A percentile compares a stretch with the other conserved stretches of the same genome.
Evolutionary conservation across 768 basidiomycete genomes (phyloP).

Genomic region (Phallus indusiatus): DNA sequence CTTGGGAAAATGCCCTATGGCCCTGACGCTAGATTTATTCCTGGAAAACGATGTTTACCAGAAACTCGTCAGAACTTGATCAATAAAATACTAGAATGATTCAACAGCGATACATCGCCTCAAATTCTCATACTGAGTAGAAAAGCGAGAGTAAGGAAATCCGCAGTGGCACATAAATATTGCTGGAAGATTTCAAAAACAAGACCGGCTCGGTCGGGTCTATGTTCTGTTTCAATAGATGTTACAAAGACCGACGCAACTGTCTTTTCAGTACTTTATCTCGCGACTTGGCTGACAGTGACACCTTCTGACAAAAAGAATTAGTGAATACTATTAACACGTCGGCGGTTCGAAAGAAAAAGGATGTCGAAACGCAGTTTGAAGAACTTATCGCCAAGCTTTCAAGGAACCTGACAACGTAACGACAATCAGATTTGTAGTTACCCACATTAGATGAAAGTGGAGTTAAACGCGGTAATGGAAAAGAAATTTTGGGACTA

Average conservation of each 20-base stretch:
- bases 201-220: constrained; percentile 12
- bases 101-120: constrained; percentile 8
- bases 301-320: neutral
- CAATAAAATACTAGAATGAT: constrained; percentile 12
- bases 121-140: constrained; percentile 14
- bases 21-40: neutral
- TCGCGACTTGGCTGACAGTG: constrained; percentile 16
- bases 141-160: constrained; percentile 20
- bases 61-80: constrained; percentile 18
- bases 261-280: constrained; percentile 17
- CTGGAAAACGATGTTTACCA: neutral
- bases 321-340: constrained; percentile 7
- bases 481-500: constrained; percentile 15
- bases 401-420: neutral
- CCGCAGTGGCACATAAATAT: constrained; percentile 23
- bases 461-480: constrained; percentile 3
- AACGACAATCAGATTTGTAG: constrained; percentile 5
- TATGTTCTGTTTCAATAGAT: constrained; percentile 18
- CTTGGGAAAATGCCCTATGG: neutral
- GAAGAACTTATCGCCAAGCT: constrained; percentile 12
- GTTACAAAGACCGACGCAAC: constrained; percentile 1
- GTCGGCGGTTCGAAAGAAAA: neutral
- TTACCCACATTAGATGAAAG: constrained; percentile 19
- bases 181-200: constrained; percentile 12
- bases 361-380: constrained; percentile 6